These are phyloP conservation scores for Seminavis robusta DNA, from an alignment of 108 stramenopile species.

Conservation along the genomic window DNA sequence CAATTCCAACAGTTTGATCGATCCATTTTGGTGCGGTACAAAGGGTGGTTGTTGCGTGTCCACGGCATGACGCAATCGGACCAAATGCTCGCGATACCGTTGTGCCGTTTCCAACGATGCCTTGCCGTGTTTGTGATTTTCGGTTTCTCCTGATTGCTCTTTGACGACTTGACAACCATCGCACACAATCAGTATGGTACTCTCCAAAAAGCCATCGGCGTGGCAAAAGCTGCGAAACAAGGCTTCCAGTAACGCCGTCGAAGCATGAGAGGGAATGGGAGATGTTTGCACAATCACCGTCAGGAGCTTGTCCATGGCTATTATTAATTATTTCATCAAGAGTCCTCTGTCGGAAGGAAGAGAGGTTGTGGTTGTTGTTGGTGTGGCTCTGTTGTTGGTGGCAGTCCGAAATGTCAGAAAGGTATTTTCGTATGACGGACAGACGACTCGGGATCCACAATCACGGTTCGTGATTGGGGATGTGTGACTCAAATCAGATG, in stretches of 20 bases:
- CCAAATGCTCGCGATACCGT: slow-evolving; percentile 22
- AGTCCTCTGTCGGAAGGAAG: too few relatives aligned
- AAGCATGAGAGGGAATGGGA: slow-evolving; percentile 36
- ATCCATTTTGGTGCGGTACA: slow-evolving; percentile 4
- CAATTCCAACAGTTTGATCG: slow-evolving; percentile 23
- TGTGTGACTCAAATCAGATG: too few relatives aligned
- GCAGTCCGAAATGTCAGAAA: too few relatives aligned
- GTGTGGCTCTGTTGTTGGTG: too few relatives aligned
- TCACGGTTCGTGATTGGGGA: too few relatives aligned
- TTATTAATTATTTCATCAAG: too few relatives aligned
- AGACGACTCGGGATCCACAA: too few relatives aligned
- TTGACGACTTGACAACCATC: slow-evolving; percentile 26
- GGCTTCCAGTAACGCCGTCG: slow-evolving; percentile 34
- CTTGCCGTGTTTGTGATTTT: slow-evolving; percentile 25
- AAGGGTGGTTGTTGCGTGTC: slow-evolving; percentile 13
- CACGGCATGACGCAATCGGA: slow-evolving; percentile 6
- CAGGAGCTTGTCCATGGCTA: too few relatives aligned
- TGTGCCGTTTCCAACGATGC: slow-evolving; percentile 5
- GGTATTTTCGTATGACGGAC: too few relatives aligned
- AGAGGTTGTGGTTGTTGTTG: too few relatives aligned
- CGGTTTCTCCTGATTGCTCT: neutral
- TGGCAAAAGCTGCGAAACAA: slow-evolving; percentile 35
- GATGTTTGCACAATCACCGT: slow-evolving; percentile 37
- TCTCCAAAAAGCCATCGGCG: slow-evolving; percentile 25
- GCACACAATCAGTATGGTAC: slow-evolving; percentile 20